Conservation (phyloP, 129 eudicot species). For the Flaveria robusta region DNA sequence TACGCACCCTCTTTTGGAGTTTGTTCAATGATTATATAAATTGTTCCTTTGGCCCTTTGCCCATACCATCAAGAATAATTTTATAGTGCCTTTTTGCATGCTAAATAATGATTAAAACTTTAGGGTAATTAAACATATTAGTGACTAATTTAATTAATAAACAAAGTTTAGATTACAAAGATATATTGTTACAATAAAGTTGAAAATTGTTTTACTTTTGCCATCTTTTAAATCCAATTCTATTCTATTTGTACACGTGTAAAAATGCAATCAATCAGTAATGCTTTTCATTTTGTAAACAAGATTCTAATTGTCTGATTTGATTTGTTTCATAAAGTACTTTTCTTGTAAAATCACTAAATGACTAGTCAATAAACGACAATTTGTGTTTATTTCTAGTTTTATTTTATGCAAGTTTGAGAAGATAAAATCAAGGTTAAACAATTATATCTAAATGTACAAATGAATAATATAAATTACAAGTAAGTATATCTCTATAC, state of each 20-base stretch:
- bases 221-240: not conserved
- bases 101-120: constrained; percentile 27
- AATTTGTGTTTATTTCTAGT: not conserved
- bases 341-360: constrained; percentile 4
- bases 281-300: not conserved
- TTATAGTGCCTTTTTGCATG: constrained; percentile 32
- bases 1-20: constrained; percentile 18
- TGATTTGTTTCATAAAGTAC: not conserved
- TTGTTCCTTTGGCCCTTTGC: constrained; percentile 26
- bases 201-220: not conserved
- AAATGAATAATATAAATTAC: too few relatives aligned
- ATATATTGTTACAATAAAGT: not conserved
- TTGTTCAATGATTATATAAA: constrained; percentile 31
- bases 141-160: constrained; percentile 5
- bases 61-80: constrained; percentile 20
- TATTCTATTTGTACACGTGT: not conserved
- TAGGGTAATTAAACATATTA: constrained; percentile 3
- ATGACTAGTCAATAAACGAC: not conserved
- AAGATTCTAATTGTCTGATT: constrained; percentile 24
- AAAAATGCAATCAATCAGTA: constrained; percentile 9
- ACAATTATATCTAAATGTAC: too few relatives aligned
- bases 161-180: not conserved
- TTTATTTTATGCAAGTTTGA: not conserved
- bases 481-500: too few relatives aligned
- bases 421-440: not conserved